Base-by-base conservation (phyloP, 768 basidiomycete species). In the Agaricus subrufescens region DNA sequence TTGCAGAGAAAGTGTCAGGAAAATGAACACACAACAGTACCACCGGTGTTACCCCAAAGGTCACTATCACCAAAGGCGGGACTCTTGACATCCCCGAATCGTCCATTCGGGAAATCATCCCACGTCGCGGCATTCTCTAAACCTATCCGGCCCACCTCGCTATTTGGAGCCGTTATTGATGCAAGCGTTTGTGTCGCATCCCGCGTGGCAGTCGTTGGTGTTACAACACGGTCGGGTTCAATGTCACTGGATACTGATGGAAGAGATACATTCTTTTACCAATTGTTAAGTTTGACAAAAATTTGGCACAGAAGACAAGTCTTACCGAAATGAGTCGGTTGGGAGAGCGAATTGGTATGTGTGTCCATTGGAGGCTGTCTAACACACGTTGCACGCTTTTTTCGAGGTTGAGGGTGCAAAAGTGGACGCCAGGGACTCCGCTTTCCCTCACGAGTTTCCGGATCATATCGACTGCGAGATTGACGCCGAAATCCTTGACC, bases 41-140 rank as follows among this genome's bases (percentile, higher is more conserved):
- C 74, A 44, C 76, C 78, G 10, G 82, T 78, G 38, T 85, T 84
- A 54, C 89, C 88, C 89, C 90, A 94, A 2, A 78, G 86, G 58
- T 86, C 87, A 63, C 83, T 84, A 34, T 76, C 75, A 46, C 97
- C 97, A 62, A 89, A 99, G 0, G 97, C 97, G 23, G 97, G 97
- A 74, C 93, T 96, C 65, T 97, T 91, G 67, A 89, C 91, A 69
- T 98, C 97, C 59, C 97, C 97, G 69, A 98, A 98, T 9, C 97
- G 87, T 37, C 97, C 97, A 67, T 99, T 99, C 6, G 97, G 97
- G 68, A 98, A 98, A 65, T 99, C 97, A 63, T 94, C 91, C 91
- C 91, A 94, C 19, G 83, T 84, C 1, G 86, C 80, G 0, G 88
- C 88, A 60, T 87, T 81, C 63, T 87, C 91, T 6, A 87, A 72